Percentiles rank a stretch among this genome's conserved stretches.
Conservation (phyloP, 345 rosid species). For the Moringa oleifera region DNA sequence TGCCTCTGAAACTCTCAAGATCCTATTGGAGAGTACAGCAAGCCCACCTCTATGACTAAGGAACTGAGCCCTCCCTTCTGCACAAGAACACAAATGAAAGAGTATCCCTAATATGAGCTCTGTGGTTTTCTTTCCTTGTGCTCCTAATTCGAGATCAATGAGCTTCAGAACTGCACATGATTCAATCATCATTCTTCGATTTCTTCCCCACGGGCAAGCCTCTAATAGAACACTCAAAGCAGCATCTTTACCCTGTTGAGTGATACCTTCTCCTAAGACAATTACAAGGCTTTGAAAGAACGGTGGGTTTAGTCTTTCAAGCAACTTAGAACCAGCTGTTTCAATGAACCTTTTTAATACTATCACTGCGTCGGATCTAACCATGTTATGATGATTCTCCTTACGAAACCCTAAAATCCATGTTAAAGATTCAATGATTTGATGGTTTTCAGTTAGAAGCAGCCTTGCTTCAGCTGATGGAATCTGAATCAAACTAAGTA, state of each 20-base stretch:
- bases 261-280: slow-evolving; percentile 29
- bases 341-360: slow-evolving; percentile 35
- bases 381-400: slow-evolving; percentile 11
- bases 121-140: slow-evolving; percentile 37
- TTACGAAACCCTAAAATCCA: slow-evolving; percentile 38
- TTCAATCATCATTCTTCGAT: slow-evolving; percentile 48
- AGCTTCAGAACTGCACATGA: slow-evolving; percentile 48
- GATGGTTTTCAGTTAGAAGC: slow-evolving; percentile 25
- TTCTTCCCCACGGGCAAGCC: slow-evolving; percentile 50
- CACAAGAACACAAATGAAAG: slow-evolving; percentile 54
- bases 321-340: slow-evolving; percentile 26
- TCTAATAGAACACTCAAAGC: slow-evolving; percentile 42
- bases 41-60: slow-evolving; percentile 48
- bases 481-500: slow-evolving; percentile 35
- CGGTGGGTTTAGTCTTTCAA: slow-evolving; percentile 44
- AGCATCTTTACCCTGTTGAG: slow-evolving; percentile 41
- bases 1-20: slow-evolving; percentile 41
- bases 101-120: slow-evolving; percentile 53
- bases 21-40: slow-evolving; percentile 51
- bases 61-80: slow-evolving; percentile 62
- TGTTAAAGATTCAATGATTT: slow-evolving; percentile 38
- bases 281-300: slow-evolving; percentile 37
- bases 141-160: slow-evolving; percentile 56
- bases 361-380: slow-evolving; percentile 37
- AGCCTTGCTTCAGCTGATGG: slow-evolving; percentile 30